A percentile compares a stretch with the other conserved stretches of the same genome.
These are phyloP conservation scores for Stachybotrys chartarum DNA, from an alignment of 2,329 filamentous ascomycete species.

Conservation along the genomic window DNA sequence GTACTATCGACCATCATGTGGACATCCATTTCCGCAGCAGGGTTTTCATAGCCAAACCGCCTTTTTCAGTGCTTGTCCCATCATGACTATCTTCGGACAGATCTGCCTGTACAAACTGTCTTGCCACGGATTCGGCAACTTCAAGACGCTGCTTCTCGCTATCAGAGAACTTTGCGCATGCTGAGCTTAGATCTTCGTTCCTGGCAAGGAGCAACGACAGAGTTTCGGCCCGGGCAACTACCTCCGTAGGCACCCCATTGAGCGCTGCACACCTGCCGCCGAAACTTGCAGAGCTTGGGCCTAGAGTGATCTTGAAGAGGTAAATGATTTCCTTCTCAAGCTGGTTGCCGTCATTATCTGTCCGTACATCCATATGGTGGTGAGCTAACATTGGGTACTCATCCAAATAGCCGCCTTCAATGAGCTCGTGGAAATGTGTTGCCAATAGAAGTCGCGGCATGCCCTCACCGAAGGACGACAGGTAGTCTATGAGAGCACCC, in stretches of 20 bases:
- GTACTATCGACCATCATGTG: background rate
- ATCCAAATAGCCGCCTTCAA: slow-evolving; percentile 53
- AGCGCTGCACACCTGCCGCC: slow-evolving; percentile 79
- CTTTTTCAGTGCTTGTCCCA: background rate
- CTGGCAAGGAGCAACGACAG: slow-evolving; percentile 60
- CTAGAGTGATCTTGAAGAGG: slow-evolving; percentile 62
- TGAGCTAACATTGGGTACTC: slow-evolving; percentile 46
- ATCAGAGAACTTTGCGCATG: slow-evolving; percentile 60
- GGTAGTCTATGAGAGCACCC: slow-evolving; percentile 49
- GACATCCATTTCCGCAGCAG: background rate
- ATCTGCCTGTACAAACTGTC: slow-evolving; percentile 41
- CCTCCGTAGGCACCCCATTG: slow-evolving; percentile 68
- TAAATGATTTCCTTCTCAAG: slow-evolving; percentile 61
- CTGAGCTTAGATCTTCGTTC: slow-evolving; percentile 69
- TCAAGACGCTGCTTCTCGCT: slow-evolving; percentile 61
- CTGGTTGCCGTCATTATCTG: slow-evolving; percentile 44
- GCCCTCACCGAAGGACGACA: slow-evolving; percentile 35
- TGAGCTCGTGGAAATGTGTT: slow-evolving; percentile 65
- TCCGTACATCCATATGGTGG: slow-evolving; percentile 64
- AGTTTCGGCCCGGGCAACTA: slow-evolving; percentile 70
- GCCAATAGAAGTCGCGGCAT: slow-evolving; percentile 53
- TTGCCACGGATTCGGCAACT: slow-evolving; percentile 55
- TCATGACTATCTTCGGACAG: slow-evolving; percentile 5
- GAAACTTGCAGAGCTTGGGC: slow-evolving; percentile 73
- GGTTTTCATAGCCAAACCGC: background rate